These are phyloP conservation scores for Venturia asperata DNA, from an alignment of 2,329 filamentous ascomycete species.

Conservation along the genomic window DNA sequence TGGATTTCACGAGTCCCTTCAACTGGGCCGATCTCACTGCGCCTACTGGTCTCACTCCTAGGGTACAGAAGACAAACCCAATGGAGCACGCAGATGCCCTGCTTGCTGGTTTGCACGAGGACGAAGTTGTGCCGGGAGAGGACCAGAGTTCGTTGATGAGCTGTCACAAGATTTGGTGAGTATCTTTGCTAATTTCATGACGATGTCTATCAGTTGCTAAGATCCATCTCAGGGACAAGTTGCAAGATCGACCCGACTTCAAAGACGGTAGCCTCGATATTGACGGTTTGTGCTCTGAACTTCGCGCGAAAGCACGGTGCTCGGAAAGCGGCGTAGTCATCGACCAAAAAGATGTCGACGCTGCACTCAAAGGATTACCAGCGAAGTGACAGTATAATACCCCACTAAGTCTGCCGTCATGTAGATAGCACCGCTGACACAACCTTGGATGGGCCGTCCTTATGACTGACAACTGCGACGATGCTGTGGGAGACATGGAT, in stretches of 20 bases:
- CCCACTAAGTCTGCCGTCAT: conserved; percentile 8
- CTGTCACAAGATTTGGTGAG: conserved; percentile 91
- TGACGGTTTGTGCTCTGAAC: conserved; percentile 82
- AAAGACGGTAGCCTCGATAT: conserved; percentile 89
- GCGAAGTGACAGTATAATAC: neutral
- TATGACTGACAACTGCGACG: neutral
- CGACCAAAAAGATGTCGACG: conserved; percentile 80
- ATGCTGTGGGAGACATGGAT: neutral
- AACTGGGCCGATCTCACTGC: conserved; percentile 51
- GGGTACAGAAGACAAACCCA: conserved; percentile 57
- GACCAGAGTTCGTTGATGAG: conserved; percentile 61
- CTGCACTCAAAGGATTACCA: conserved; percentile 40
- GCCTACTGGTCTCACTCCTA: conserved; percentile 24
- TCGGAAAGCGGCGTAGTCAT: conserved; percentile 86
- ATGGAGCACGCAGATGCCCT: conserved; percentile 70
- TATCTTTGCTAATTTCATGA: conserved; percentile 22
- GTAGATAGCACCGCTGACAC: neutral
- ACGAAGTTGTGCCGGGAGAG: conserved; percentile 53
- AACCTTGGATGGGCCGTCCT: neutral
- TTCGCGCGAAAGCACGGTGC: conserved; percentile 93
- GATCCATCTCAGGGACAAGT: conserved; percentile 62
- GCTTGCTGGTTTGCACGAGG: conserved; percentile 61
- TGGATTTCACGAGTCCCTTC: conserved; percentile 73
- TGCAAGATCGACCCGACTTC: conserved; percentile 80
- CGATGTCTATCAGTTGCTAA: neutral